These are phyloP conservation scores for Xylaria cubensis DNA, from an alignment of 495 filamentous ascomycete genomes.

Conservation along the genomic window DNA sequence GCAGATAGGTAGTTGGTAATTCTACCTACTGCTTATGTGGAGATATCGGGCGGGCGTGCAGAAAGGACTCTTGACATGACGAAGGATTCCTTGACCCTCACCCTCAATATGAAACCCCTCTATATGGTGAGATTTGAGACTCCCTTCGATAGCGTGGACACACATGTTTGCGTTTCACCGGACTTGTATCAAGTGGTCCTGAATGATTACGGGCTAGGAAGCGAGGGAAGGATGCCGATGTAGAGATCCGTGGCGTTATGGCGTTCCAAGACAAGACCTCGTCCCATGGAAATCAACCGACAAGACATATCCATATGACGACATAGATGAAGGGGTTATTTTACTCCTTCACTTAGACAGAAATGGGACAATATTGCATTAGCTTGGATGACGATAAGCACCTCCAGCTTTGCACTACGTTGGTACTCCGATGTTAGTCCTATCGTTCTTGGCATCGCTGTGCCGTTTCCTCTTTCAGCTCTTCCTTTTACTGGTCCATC, in stretches of 20 bases:
- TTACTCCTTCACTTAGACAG: neutral
- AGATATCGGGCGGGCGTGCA: slow-evolving; percentile 15
- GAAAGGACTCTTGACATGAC: neutral
- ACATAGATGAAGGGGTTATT: neutral
- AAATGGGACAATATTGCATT: neutral
- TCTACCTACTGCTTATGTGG: slow-evolving; percentile 5
- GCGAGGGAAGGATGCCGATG: neutral
- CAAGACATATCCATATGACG: slow-evolving; percentile 9
- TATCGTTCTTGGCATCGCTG: neutral
- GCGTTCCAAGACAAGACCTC: neutral
- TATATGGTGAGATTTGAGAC: neutral
- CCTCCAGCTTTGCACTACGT: neutral
- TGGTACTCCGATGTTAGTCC: neutral
- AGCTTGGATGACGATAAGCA: neutral
- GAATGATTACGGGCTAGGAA: neutral
- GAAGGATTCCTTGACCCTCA: slow-evolving; percentile 12
- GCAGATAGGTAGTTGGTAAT: neutral
- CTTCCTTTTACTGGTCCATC: neutral
- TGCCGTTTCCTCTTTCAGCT: neutral
- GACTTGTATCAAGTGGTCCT: neutral
- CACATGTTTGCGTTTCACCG: slow-evolving; percentile 2
- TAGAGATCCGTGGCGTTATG: neutral
- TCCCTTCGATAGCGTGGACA: slow-evolving; percentile 3
- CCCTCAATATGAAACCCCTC: slow-evolving; percentile 10
- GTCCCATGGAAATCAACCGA: neutral